Evolutionary conservation across 2,329 filamentous ascomycete species (phyloP).

Genomic region (Juglanconis juglandina): DNA sequence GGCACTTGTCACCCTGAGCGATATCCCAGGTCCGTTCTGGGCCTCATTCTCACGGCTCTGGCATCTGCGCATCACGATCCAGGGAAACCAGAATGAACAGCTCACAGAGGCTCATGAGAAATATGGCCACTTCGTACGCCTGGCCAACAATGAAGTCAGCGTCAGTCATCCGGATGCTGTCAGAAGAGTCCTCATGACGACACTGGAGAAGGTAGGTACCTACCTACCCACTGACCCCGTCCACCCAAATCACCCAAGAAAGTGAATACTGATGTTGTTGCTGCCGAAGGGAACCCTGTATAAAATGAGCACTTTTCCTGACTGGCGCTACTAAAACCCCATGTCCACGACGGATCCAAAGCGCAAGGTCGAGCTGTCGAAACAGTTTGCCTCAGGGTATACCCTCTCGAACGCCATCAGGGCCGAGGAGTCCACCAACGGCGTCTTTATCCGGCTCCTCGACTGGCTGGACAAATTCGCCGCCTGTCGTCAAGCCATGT

Average conservation of each 20-base stretch:
- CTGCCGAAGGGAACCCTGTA: constrained; percentile 25
- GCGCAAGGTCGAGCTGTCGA: constrained; percentile 30
- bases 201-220: background rate
- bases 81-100: constrained; percentile 12
- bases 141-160: constrained; percentile 10
- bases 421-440: constrained; percentile 17
- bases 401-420: constrained; percentile 29
- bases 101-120: constrained; percentile 8
- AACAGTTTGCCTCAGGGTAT: constrained; percentile 31
- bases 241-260: no score
- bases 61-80: constrained; percentile 5
- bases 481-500: constrained; percentile 14
- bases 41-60: constrained; percentile 5
- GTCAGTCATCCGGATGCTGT: background rate
- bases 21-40: constrained; percentile 9
- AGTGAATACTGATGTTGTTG: no score
- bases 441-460: constrained; percentile 18
- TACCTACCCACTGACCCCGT: no score
- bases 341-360: constrained; percentile 37
- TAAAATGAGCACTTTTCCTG: constrained; percentile 34
- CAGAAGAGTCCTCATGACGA: background rate
- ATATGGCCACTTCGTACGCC: constrained; percentile 11
- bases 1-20: constrained; percentile 6
- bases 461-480: constrained; percentile 21
- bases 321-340: constrained; percentile 35